Percentiles rank a stretch among this genome's conserved stretches.
Conservation (phyloP, 2,329 filamentous ascomycete genomes). For the Peltaster fructicola region DNA sequence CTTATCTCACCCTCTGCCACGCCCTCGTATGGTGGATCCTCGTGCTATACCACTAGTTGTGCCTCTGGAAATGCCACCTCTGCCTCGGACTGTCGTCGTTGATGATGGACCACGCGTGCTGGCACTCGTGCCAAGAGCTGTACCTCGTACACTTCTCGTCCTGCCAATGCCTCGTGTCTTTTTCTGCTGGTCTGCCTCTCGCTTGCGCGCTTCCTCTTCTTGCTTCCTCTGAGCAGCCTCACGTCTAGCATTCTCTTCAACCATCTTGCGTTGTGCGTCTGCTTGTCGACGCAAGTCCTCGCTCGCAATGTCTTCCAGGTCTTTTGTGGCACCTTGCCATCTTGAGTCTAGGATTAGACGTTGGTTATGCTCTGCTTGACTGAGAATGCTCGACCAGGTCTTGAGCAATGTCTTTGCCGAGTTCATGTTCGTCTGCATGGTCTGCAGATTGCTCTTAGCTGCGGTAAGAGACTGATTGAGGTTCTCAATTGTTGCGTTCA, state of each 20-base stretch:
- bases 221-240: constrained; percentile 44
- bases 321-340: constrained; percentile 79
- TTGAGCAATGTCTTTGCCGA: constrained; percentile 81
- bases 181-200: constrained; percentile 34
- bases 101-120: too few species aligned
- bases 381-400: constrained; percentile 89
- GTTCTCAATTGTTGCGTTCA: constrained; percentile 75
- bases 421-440: constrained; percentile 66
- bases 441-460: constrained; percentile 64
- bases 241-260: constrained; percentile 60
- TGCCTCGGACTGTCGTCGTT: too few species aligned
- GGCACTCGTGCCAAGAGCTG: constrained; percentile 13
- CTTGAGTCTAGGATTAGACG: constrained; percentile 70
- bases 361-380: constrained; percentile 95
- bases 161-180: constrained; percentile 23
- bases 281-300: constrained; percentile 58
- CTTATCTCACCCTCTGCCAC: too few species aligned
- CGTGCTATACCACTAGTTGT: too few species aligned
- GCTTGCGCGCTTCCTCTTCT: constrained; percentile 34
- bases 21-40: too few species aligned
- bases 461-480: constrained; percentile 54
- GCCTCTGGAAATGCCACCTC: constrained; percentile 28
- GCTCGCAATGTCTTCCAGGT: constrained; percentile 70
- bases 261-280: constrained; percentile 56
- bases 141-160: constrained; percentile 13